Conservation (phyloP, 2,329 filamentous ascomycete species). For the Sporothrix mexicana region DNA sequence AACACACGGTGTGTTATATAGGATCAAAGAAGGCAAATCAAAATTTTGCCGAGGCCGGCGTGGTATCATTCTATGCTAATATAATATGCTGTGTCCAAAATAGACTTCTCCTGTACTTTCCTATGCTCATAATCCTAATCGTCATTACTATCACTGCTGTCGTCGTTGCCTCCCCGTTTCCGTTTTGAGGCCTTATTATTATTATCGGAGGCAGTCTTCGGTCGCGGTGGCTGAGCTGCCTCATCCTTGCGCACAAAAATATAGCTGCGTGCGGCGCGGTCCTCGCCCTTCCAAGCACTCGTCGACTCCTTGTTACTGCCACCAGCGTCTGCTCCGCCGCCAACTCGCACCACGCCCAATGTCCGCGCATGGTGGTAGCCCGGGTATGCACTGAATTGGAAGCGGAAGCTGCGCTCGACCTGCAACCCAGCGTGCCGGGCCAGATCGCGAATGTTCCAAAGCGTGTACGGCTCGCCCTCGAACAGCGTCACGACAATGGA, state of each 20-base stretch:
- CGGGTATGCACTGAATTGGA: conserved; percentile 70
- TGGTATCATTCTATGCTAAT: conserved; percentile 31
- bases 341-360: conserved; percentile 63
- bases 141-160: conserved; percentile 32
- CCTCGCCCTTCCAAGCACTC: conserved; percentile 58
- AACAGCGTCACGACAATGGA: conserved; percentile 85
- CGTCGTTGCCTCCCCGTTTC: conserved; percentile 27
- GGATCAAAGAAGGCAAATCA: neutral
- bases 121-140: conserved; percentile 5
- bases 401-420: conserved; percentile 72
- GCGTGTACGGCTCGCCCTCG: conserved; percentile 89
- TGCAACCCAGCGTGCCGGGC: conserved; percentile 76
- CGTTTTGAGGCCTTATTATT: conserved; percentile 34
- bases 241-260: conserved; percentile 67
- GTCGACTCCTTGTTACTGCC: conserved; percentile 22
- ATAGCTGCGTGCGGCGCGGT: conserved; percentile 62
- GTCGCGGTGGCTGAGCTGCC: conserved; percentile 40
- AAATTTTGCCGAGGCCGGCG: conserved; percentile 19
- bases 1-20: neutral
- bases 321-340: conserved; percentile 45
- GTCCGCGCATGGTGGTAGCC: conserved; percentile 77
- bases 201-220: conserved; percentile 33
- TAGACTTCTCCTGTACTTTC: conserved; percentile 26
- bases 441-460: conserved; percentile 93
- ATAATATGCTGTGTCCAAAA: neutral